phyloP scores from a whole-genome alignment of 176 grass and related monocot species.

The Carex pumila region DNA sequence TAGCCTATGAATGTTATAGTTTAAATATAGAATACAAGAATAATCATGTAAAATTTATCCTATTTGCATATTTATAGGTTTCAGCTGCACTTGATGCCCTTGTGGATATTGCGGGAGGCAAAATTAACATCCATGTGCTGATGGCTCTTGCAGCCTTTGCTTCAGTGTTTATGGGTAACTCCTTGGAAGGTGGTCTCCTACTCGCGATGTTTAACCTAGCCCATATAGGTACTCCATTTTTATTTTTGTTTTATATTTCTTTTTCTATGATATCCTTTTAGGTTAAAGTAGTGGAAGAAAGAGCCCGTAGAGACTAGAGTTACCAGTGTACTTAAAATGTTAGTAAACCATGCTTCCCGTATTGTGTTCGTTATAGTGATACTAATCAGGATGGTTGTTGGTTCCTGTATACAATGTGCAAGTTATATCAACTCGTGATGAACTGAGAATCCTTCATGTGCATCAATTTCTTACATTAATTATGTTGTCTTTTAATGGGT shows the following conservation, averaged over 20 bases:
- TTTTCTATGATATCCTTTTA: conserved; percentile 8
- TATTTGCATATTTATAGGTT: conserved; percentile 37
- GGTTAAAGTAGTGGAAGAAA: background rate
- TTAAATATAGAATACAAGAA: background rate
- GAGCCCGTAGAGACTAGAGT: background rate
- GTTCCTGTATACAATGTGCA: background rate
- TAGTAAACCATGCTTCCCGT: background rate
- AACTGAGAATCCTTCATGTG: background rate
- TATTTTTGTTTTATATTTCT: background rate
- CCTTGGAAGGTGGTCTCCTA: conserved; percentile 94
- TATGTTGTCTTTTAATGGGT: background rate
- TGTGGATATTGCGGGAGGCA: conserved; percentile 81
- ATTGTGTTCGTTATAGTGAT: background rate
- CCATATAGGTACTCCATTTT: conserved; percentile 70
- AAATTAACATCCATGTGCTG: conserved; percentile 95
- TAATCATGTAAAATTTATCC: conserved; percentile 17
- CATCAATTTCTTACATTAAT: background rate
- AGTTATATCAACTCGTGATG: background rate
- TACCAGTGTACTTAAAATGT: background rate
- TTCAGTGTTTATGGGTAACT: conserved; percentile 96
- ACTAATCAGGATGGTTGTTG: background rate
- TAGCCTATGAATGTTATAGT: background rate
- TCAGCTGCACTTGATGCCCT: conserved; percentile 88
- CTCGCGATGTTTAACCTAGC: conserved; percentile 99
- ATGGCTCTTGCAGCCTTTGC: conserved; percentile 99